Evolutionary conservation across 2,329 filamentous ascomycete species (phyloP), one percentile per base, ranked within the genome.

Genomic region (Ceratocystis alfenasii): DNA sequence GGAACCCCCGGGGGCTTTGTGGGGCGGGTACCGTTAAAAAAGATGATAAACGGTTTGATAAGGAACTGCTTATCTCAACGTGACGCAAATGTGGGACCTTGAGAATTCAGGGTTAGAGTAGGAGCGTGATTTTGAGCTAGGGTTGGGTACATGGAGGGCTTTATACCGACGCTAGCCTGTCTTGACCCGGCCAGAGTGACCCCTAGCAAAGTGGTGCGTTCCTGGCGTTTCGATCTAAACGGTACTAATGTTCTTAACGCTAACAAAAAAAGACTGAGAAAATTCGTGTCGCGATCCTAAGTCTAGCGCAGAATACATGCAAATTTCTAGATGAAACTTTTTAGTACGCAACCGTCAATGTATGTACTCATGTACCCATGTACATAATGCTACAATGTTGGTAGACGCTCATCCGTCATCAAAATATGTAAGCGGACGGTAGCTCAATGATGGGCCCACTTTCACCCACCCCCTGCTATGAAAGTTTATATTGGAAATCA

Each of bases 1-100:
- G n/a, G 53, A 10, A 59, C 28, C 53, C 53, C 53, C 53, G 53
- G 53, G 8, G 53, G 53, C 12, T 30, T 59, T 59, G 53, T 59
- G 53, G 53, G 53, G 53, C 53, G 53, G 25, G 4, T 50, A n/a
- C n/a, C 6, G 17, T 7, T 50, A 20, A 50, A n/a, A 50, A 20
- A 22, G 6, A 22, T 50, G 46, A 17, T 12, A n/a, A 1, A 33
- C 28, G 17, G 25, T 3, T 6, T n/a, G 53, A 59, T 59, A 59
- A 36, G 53, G 17, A 33, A 10, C 1, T 5, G 15, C 53, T 59
- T 59, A 59, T 59, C 53, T 20, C 53, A 59, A 33, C 53, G 53
- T 59, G 53, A 33, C 28, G 53, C 28, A 25, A 20, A 10, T 59
- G 1, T 3, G 53, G 28, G 15, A 2, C 53, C 20, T 28, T 12